Conservation (phyloP, 2,329 filamentous ascomycete genomes). For the Aureobasidium sp. region DNA sequence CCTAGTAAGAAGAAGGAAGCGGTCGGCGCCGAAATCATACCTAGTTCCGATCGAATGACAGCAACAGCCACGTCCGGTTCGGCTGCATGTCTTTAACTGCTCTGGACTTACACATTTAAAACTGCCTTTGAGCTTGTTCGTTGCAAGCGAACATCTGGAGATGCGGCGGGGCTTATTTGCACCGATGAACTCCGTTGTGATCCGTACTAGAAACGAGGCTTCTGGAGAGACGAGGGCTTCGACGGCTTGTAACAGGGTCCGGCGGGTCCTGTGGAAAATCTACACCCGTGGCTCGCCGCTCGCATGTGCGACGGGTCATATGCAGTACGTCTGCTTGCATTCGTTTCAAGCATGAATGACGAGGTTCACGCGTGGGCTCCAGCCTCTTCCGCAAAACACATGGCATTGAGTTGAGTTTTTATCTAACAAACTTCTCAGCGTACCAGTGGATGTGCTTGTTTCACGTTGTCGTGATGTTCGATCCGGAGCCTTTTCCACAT, state of each 20-base stretch:
- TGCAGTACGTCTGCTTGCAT: no score
- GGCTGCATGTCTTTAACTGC: neutral
- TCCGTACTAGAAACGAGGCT: neutral
- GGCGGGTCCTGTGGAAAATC: neutral
- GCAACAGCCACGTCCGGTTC: neutral
- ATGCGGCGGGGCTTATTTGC: neutral
- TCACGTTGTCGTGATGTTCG: neutral
- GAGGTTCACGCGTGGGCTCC: no score
- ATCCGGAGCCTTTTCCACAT: neutral
- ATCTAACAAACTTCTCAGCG: neutral
- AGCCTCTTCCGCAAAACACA: no score
- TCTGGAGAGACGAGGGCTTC: no score
- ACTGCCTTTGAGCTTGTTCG: neutral
- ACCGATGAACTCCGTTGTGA: neutral
- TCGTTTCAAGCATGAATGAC: no score
- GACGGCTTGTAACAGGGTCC: no score
- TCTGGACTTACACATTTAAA: neutral
- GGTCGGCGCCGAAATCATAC: neutral
- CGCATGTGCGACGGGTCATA: no score
- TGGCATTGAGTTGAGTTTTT: no score
- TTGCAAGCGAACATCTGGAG: neutral
- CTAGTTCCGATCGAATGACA: neutral
- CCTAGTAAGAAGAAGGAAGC: neutral
- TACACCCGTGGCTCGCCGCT: no score
- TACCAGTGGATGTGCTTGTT: neutral